Conservation (phyloP, 202 grass and related monocot species). For the Panicum virgatum region DNA sequence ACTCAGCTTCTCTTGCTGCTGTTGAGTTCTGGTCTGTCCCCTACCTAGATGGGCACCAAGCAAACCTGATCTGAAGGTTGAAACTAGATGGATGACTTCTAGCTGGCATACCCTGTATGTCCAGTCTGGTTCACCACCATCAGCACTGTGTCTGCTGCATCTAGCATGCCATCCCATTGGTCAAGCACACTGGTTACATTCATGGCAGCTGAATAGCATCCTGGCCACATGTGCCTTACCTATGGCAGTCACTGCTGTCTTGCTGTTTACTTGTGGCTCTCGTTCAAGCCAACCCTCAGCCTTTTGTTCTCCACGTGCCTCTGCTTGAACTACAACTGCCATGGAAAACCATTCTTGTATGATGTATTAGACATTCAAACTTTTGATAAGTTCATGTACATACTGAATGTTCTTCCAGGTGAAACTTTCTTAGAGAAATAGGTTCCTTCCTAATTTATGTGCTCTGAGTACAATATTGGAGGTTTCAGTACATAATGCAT, state of each 20-base stretch:
- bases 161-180: not conserved
- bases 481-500: not conserved
- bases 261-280: not conserved
- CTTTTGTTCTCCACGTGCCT: not conserved
- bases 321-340: not conserved
- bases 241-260: not conserved
- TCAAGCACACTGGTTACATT: not conserved
- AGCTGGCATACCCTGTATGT: not conserved
- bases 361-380: not conserved
- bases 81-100: not conserved
- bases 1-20: not conserved
- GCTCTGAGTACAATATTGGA: not conserved
- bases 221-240: not conserved
- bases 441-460: conserved; percentile 35
- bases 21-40: not conserved
- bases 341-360: conserved; percentile 4
- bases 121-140: not conserved
- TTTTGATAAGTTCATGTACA: not conserved
- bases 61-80: not conserved
- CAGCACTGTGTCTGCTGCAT: not conserved
- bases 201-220: not conserved
- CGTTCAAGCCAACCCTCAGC: not conserved
- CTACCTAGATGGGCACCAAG: not conserved
- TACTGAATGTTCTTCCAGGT: not conserved
- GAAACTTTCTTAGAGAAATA: conserved; percentile 21